These are phyloP conservation scores for Hansenula lynferdii DNA, from an alignment of 1,139 yeast genomes.

Conservation along the genomic window DNA sequence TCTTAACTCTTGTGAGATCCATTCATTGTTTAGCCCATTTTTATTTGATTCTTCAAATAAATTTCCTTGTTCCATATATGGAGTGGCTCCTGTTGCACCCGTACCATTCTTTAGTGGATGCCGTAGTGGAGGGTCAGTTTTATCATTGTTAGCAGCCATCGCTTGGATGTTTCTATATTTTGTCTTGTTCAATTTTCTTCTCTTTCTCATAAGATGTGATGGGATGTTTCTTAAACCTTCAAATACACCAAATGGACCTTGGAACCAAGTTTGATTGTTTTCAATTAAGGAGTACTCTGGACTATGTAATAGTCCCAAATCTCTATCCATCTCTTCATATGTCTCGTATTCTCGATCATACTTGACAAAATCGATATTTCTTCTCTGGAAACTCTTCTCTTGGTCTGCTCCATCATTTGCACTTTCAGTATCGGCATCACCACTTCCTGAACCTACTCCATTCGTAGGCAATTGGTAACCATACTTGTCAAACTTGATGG, in stretches of 20 bases:
- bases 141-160: no score
- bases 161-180: constrained; percentile 16
- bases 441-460: constrained; percentile 25
- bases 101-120: no score
- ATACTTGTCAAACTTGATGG: constrained; percentile 41
- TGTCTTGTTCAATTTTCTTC: constrained; percentile 22
- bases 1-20: constrained; percentile 67
- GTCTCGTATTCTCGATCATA: constrained; percentile 63
- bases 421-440: constrained; percentile 23
- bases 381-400: constrained; percentile 57
- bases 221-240: constrained; percentile 25
- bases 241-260: constrained; percentile 88
- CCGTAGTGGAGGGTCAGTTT: no score
- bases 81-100: no score
- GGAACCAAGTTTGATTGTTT: constrained; percentile 46
- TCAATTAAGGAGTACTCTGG: constrained; percentile 39
- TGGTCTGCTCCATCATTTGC: constrained; percentile 29
- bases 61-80: constrained; percentile 18
- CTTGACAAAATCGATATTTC: constrained; percentile 71
- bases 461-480: constrained; percentile 29
- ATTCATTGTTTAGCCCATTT: constrained; percentile 34
- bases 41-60: constrained; percentile 14
- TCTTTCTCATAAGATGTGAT: constrained; percentile 19
- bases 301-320: constrained; percentile 56
- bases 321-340: constrained; percentile 80